phyloP scores from a whole-genome alignment of 2,329 filamentous ascomycete genomes.

The Colletotrichum sp. region DNA sequence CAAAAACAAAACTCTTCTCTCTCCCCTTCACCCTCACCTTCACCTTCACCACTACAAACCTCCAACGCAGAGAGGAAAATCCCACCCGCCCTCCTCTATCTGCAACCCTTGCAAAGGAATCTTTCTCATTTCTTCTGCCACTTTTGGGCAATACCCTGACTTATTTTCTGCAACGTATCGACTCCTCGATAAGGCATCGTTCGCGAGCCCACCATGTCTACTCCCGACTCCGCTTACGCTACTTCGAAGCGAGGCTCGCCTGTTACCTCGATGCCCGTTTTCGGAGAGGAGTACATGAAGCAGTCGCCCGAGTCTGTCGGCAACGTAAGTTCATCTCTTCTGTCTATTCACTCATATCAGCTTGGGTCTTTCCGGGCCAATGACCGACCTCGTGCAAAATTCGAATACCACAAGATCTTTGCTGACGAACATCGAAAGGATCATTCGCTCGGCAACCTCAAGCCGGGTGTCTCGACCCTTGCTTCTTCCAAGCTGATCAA shows the following conservation, averaged over 20 bases:
- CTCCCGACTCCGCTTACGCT: slow-evolving; percentile 2
- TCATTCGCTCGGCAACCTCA: slow-evolving; percentile 21
- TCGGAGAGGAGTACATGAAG: slow-evolving; percentile 25
- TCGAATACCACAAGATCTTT: neutral
- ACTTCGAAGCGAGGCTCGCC: slow-evolving; percentile 15
- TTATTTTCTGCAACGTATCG: slow-evolving; percentile 15
- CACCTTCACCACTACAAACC: neutral
- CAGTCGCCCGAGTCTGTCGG: neutral
- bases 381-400: neutral
- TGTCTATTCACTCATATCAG: neutral
- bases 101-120: slow-evolving; percentile 6
- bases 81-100: neutral
- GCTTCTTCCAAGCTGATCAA: slow-evolving; percentile 61
- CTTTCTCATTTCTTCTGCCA: slow-evolving; percentile 17
- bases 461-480: slow-evolving; percentile 53
- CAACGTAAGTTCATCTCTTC: neutral
- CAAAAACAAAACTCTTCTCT: neutral
- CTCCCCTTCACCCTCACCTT: neutral
- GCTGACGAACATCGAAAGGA: neutral
- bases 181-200: neutral
- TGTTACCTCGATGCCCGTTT: slow-evolving; percentile 15
- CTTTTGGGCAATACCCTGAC: slow-evolving; percentile 10
- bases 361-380: neutral
- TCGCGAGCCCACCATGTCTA: slow-evolving; percentile 9
- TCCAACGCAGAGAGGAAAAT: neutral